A percentile compares a stretch with the other conserved stretches of the same genome.
phyloP scores from a whole-genome alignment of 768 basidiomycete species.

The Crepidotus variabilis region DNA sequence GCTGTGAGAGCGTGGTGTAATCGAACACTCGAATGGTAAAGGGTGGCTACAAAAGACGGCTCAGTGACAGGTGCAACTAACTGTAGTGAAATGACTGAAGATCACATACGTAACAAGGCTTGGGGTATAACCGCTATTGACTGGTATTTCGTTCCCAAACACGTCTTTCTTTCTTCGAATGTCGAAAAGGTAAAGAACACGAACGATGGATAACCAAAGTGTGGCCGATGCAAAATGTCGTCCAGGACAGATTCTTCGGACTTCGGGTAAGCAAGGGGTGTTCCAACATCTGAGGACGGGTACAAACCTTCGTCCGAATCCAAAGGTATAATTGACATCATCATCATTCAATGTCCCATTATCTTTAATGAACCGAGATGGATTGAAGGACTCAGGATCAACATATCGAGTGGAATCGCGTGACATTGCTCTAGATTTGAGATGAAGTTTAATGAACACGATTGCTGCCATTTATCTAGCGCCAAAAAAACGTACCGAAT shows the following conservation, averaged over 20 bases:
- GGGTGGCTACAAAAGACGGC: constrained; percentile 15
- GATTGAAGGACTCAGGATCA: constrained; percentile 23
- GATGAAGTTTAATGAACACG: not conserved
- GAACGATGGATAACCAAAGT: constrained; percentile 19
- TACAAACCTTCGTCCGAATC: constrained; percentile 19
- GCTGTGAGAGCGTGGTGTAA: no score
- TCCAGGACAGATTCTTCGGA: constrained; percentile 12
- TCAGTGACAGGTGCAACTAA: no score
- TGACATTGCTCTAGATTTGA: constrained; percentile 17
- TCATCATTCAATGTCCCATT: constrained; percentile 14
- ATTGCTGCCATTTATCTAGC: no score
- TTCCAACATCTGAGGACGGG: no score
- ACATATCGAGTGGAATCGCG: constrained; percentile 20
- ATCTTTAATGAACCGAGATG: constrained; percentile 21
- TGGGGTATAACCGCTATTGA: constrained; percentile 11
- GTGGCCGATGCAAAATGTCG: constrained; percentile 16
- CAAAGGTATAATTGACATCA: constrained; percentile 13
- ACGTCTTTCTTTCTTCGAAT: constrained; percentile 23
- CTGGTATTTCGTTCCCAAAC: constrained; percentile 19
- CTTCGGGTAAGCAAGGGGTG: no score
- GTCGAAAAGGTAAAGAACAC: constrained; percentile 23
- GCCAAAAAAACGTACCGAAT: constrained; percentile 14
- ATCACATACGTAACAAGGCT: no score
- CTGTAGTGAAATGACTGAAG: no score
- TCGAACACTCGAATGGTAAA: constrained; percentile 21